phyloP scores from a whole-genome alignment of 2,329 filamentous ascomycete genomes.

The Metarhizium humberi region DNA sequence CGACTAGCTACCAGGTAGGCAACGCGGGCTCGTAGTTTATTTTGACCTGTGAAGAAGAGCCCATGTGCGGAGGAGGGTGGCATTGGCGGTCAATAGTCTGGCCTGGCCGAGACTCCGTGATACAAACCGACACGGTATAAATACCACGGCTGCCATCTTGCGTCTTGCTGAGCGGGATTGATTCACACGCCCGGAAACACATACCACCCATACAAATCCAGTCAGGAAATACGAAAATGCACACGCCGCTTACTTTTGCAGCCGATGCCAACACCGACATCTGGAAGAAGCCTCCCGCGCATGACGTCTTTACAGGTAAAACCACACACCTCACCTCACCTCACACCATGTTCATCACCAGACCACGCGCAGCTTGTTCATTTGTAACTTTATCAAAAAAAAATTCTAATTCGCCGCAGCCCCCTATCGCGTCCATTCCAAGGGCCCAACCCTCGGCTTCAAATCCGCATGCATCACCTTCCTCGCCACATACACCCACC shows the following conservation, averaged over 20 bases:
- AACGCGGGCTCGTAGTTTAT: too few species aligned
- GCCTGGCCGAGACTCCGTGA: too few species aligned
- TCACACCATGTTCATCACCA: background rate
- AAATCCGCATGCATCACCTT: slow-evolving; percentile 53
- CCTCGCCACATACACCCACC: slow-evolving; percentile 42
- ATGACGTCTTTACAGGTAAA: slow-evolving; percentile 53
- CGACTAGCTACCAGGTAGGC: too few species aligned
- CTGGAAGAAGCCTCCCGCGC: slow-evolving; percentile 66
- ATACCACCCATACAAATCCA: background rate
- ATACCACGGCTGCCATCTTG: too few species aligned
- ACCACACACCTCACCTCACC: background rate
- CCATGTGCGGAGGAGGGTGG: too few species aligned
- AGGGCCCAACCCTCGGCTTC: slow-evolving; percentile 46
- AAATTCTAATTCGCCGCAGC: slow-evolving; percentile 10
- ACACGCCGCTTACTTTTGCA: slow-evolving; percentile 38
- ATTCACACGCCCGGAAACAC: too few species aligned
- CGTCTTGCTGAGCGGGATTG: too few species aligned
- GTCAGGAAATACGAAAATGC: background rate
- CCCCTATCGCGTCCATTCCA: slow-evolving; percentile 21
- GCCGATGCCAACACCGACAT: slow-evolving; percentile 58
- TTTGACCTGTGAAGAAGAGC: too few species aligned
- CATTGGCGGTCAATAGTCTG: too few species aligned
- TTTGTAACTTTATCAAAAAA: too few species aligned
- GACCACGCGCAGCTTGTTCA: background rate
- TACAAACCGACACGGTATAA: too few species aligned